Percentiles rank a stretch among this genome's conserved stretches.
Evolutionary conservation across 1,139 yeast species (phyloP).

Genomic region (Pneumocystis oryctolagi): DNA sequence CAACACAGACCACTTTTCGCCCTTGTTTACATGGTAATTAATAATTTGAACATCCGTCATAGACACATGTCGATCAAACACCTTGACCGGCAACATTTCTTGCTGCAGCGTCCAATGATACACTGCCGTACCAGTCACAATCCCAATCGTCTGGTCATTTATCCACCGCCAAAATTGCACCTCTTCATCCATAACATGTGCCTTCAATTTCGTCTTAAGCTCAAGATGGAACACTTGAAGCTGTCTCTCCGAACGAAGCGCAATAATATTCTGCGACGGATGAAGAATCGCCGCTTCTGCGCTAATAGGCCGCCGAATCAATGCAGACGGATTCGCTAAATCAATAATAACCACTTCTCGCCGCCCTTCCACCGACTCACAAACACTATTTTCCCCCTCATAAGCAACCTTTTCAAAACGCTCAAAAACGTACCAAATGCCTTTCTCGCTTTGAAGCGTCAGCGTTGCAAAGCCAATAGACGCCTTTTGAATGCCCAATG

Average conservation of each 20-base stretch:
- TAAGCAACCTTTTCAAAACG: not conserved
- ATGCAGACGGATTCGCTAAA: conserved; percentile 35
- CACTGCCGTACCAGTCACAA: conserved; percentile 63
- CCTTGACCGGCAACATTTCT: conserved; percentile 55
- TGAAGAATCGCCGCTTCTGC: conserved; percentile 98
- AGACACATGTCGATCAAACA: conserved; percentile 73
- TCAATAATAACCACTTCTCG: conserved; percentile 80
- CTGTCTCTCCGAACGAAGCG: conserved; percentile 83
- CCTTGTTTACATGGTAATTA: conserved; percentile 71
- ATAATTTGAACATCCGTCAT: conserved; percentile 77
- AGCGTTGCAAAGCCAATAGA: conserved; percentile 87
- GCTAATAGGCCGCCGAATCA: conserved; percentile 71
- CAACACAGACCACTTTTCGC: conserved; percentile 83
- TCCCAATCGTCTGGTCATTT: conserved; percentile 54
- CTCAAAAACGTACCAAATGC: conserved; percentile 36
- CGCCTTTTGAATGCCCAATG: conserved; percentile 67
- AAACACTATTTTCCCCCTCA: conserved; percentile 42
- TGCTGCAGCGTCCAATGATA: conserved; percentile 76
- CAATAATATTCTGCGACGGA: conserved; percentile 73
- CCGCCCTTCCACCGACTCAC: conserved; percentile 70
- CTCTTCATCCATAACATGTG: conserved; percentile 74
- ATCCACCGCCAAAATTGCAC: conserved; percentile 96
- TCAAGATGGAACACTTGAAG: conserved; percentile 61
- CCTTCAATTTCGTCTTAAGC: conserved; percentile 75
- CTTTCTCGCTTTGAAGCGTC: conserved; percentile 83